phyloP scores from a whole-genome alignment of 345 rosid genomes.

The Corchorus capsularis region DNA sequence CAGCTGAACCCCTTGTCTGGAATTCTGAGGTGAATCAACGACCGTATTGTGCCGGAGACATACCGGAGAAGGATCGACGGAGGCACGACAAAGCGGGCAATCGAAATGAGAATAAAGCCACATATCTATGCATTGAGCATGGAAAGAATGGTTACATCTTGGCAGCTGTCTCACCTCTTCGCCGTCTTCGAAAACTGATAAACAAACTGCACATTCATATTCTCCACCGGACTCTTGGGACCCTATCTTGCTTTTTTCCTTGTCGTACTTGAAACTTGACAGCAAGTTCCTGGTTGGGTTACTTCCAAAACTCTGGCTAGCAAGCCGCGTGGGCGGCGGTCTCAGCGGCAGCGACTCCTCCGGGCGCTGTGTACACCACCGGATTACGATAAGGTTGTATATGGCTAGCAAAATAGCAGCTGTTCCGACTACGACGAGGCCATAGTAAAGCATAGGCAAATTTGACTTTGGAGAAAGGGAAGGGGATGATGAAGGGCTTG shows the following conservation, averaged over 20 bases:
- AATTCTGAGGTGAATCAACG: slow-evolving; percentile 18
- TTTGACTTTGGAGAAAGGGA: slow-evolving; percentile 20
- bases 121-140: slow-evolving; percentile 43
- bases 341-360: slow-evolving; percentile 12
- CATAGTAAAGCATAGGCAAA: slow-evolving; percentile 51
- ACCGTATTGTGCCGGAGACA: neutral
- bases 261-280: slow-evolving; percentile 41
- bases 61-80: slow-evolving; percentile 7
- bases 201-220: slow-evolving; percentile 36
- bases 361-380: slow-evolving; percentile 33
- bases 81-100: slow-evolving; percentile 44
- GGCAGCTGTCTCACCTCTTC: slow-evolving; percentile 38
- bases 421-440: slow-evolving; percentile 40
- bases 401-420: slow-evolving; percentile 32
- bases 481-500: slow-evolving; percentile 22
- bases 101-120: slow-evolving; percentile 43
- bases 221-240: slow-evolving; percentile 17
- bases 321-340: neutral
- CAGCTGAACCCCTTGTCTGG: slow-evolving; percentile 29
- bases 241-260: slow-evolving; percentile 18
- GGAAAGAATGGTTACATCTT: slow-evolving; percentile 40
- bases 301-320: slow-evolving; percentile 21
- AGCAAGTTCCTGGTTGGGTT: slow-evolving; percentile 23
- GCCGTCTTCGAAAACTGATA: slow-evolving; percentile 40
- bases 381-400: slow-evolving; percentile 40